Base-by-base conservation (phyloP, 148 eudicot genomes). In the Drosera capensis region DNA sequence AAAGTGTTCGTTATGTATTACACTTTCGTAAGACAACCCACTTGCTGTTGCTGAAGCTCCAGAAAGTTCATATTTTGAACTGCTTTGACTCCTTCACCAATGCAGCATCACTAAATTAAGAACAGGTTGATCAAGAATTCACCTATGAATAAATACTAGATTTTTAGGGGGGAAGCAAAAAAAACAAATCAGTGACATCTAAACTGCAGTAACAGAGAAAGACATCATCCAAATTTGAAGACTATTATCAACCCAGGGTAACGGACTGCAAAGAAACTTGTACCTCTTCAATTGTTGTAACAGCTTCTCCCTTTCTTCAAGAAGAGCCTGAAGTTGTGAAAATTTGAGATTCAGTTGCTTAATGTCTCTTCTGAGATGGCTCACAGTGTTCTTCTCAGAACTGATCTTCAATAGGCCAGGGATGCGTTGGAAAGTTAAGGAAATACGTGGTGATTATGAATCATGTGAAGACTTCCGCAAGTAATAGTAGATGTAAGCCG, bases 371-470 rank as follows among this genome's bases (percentile, higher is more conserved):
- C 74, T 72, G 25, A 88, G 86, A 67, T 55, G 78, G 49, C 60
- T 72, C 57, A 83, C 58, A 23, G 78, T 69, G 40, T 77, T 66
- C 58, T 67, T 88, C 68, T 88, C 94, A 17, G 81, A 78, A 59
- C 87, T 72, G 52, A 78, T 88, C 81, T 78, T 88, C 71, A 88
- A 55, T 53, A 88, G 61, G 38, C 86, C 77, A 70, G 97, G 97
- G 68, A 72, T 68, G 54, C 94, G 94, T 88, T 48, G 45, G 48
- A 24, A 65, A 65, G 84, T 72, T 63, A 83, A 82, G 86, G 78
- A 77, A 59, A 72, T 46, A 25, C 3, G 40, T 15, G 21, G 11
- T n/a, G n/a, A n/a, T n/a, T n/a, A n/a, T n/a, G n/a, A n/a, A n/a
- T n/a, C n/a, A n/a, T n/a, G n/a, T n/a, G n/a, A n/a, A n/a, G n/a